Percentiles rank a stretch among this genome's conserved stretches.
Conservation (phyloP, 768 basidiomycete genomes). For the Termitomyces sp. region DNA sequence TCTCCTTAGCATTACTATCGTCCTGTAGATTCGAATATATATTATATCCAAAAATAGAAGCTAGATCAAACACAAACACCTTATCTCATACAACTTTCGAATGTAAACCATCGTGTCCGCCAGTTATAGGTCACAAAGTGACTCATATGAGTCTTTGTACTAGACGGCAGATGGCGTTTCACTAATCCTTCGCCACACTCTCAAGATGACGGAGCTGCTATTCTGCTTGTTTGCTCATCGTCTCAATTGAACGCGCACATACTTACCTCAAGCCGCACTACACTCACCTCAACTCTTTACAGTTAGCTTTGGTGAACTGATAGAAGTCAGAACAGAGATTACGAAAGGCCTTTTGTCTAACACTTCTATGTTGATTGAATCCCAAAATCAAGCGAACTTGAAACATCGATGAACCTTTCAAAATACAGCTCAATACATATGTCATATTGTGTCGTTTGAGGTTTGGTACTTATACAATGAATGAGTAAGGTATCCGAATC, state of each 20-base stretch:
- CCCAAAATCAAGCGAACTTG: not conserved
- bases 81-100: not conserved
- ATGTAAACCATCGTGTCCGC: not conserved
- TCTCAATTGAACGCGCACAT: not conserved
- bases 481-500: conserved; percentile 21
- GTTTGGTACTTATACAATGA: conserved; percentile 23
- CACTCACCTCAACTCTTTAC: not conserved
- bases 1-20: too few species aligned
- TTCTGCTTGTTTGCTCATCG: not conserved
- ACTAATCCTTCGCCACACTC: not conserved
- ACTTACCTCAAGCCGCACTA: not conserved
- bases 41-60: not conserved
- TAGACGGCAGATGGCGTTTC: not conserved
- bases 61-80: not conserved
- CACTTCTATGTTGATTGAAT: not conserved
- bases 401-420: not conserved
- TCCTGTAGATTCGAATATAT: not conserved
- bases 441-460: conserved; percentile 16
- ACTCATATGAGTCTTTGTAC: not conserved
- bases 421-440: conserved; percentile 1
- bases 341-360: not conserved
- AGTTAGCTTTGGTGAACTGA: not conserved
- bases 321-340: not conserved
- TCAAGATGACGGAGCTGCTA: not conserved
- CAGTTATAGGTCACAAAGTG: not conserved